Evolutionary conservation across 495 filamentous ascomycete genomes (phyloP).

Genomic region (Aspergillus mulundensis): DNA sequence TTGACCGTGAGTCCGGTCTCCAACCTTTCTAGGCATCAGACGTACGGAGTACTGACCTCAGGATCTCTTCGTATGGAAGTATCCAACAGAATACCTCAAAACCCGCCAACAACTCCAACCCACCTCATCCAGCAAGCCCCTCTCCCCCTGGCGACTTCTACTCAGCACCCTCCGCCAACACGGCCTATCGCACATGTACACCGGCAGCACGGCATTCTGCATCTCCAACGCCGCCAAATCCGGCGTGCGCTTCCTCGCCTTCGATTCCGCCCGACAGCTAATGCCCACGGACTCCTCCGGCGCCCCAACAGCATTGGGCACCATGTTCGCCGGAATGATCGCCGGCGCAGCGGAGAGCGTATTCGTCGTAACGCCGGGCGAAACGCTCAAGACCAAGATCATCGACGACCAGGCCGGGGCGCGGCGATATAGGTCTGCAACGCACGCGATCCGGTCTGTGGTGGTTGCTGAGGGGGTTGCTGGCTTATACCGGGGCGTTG

Average conservation of each 20-base stretch:
- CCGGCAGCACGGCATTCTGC: slow-evolving; percentile 20
- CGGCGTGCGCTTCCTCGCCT: slow-evolving; percentile 20
- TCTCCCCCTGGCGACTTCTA: slow-evolving; percentile 4
- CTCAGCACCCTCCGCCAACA: slow-evolving; percentile 13
- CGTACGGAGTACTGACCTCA: too few species aligned
- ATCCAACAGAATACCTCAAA: slow-evolving; percentile 23
- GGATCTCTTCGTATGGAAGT: too few species aligned
- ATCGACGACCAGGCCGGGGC: slow-evolving; percentile 26
- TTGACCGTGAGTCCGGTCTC: slow-evolving; percentile 12
- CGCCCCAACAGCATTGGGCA: slow-evolving; percentile 12
- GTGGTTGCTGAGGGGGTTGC: slow-evolving; percentile 17
- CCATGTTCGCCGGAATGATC: slow-evolving; percentile 22
- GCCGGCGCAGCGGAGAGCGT: slow-evolving; percentile 26
- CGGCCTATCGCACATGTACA: slow-evolving; percentile 18
- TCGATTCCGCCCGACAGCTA: slow-evolving; percentile 14
- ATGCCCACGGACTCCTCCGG: slow-evolving; percentile 14
- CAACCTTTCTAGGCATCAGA: neutral
- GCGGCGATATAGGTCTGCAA: slow-evolving; percentile 16
- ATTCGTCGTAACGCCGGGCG: slow-evolving; percentile 26
- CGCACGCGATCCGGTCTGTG: slow-evolving; percentile 17
- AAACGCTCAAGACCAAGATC: slow-evolving; percentile 30
- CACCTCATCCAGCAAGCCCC: neutral
- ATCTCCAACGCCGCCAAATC: slow-evolving; percentile 22
- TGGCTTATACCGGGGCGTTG: slow-evolving; percentile 24
- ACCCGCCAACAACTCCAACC: slow-evolving; percentile 20